Evolutionary conservation across 208 protist genomes (phyloP), one percentile per base, ranked within the genome.

Genomic region (Acanthamoeba lenticulata): DNA sequence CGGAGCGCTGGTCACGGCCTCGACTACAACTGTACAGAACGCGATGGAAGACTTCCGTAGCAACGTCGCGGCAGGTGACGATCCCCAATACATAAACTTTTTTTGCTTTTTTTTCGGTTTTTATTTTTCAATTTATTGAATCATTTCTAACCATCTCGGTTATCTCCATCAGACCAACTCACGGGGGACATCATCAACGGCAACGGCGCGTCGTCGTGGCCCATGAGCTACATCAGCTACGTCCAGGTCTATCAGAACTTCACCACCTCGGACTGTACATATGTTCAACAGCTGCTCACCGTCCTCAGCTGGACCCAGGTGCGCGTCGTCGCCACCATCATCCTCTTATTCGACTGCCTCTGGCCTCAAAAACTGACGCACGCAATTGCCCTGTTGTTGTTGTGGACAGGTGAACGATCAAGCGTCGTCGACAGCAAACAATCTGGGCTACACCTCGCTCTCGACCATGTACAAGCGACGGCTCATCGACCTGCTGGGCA

Each of bases 401-500:
- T 17, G 1, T 77, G 34, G 19, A 42, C 67, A 77, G 67, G 49
- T 90, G 38, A 90, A 90, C 81, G 81, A 90, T 19, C 42, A 90
- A 17, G 81, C 81, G 21, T 40, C 81, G 1, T n/a, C 81, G 24
- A 42, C 55, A 11, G 81, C 81, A 2, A 90, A 52, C n/a, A 62
- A 5, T 0, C 47, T 90, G 6, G 81, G 81, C 42, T 90, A 90
- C 36, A 44, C 40, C 38, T 65, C 81, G n/a, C 81, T 90, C 0
- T 65, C 55, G 2, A 65, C 29, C 4, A 55, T 65, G 49, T 90
- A 90, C 45, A 45, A 65, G 15, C 7, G 55, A 17, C 17, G n/a
- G 40, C 40, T 90, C 29, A 90, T 90, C 32, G 81, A 90, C 40
- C 15, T 17, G 32, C 81, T 90, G 32, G 81, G 81, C 45, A 65